phyloP scores from a whole-genome alignment of 345 rosid genomes.

The Limnanthes douglasii region DNA sequence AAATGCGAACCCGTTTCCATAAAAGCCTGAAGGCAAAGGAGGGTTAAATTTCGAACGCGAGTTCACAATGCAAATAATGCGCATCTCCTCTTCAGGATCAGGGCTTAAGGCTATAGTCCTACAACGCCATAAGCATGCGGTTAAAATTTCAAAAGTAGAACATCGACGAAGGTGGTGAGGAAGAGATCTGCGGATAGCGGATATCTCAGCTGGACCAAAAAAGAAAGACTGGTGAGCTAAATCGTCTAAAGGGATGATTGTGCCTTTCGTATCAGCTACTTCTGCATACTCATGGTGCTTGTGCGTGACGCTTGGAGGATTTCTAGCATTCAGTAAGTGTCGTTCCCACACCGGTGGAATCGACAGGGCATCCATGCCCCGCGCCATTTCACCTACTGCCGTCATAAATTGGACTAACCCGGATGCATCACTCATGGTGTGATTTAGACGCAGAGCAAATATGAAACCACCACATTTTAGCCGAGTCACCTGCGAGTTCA shows the following conservation, averaged over 20 bases:
- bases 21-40: slow-evolving; percentile 19
- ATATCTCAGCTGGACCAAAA: slow-evolving; percentile 12
- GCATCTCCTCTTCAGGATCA: slow-evolving; percentile 12
- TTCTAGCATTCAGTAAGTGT: slow-evolving; percentile 10
- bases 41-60: slow-evolving; percentile 9
- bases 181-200: slow-evolving; percentile 11
- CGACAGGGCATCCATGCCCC: slow-evolving; percentile 10
- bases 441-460: slow-evolving; percentile 15
- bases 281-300: slow-evolving; percentile 13
- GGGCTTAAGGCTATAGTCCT: slow-evolving; percentile 15
- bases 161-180: slow-evolving; percentile 5
- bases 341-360: slow-evolving; percentile 21
- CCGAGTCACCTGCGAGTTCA: slow-evolving; percentile 14
- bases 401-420: slow-evolving; percentile 12
- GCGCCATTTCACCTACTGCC: slow-evolving; percentile 10
- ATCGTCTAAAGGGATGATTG: not conserved
- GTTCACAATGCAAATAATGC: slow-evolving; percentile 13
- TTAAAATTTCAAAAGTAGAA: slow-evolving; percentile 11
- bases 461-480: slow-evolving; percentile 24
- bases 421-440: slow-evolving; percentile 9
- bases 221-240: slow-evolving; percentile 13
- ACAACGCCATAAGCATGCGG: slow-evolving; percentile 21
- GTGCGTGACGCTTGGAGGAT: slow-evolving; percentile 8
- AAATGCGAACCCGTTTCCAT: slow-evolving; percentile 23
- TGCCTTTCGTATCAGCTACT: not conserved